A percentile compares a stretch with the other conserved stretches of the same genome.
Evolutionary conservation across 2,329 filamentous ascomycete genomes (phyloP).

Genomic region (Claviceps arundinis): DNA sequence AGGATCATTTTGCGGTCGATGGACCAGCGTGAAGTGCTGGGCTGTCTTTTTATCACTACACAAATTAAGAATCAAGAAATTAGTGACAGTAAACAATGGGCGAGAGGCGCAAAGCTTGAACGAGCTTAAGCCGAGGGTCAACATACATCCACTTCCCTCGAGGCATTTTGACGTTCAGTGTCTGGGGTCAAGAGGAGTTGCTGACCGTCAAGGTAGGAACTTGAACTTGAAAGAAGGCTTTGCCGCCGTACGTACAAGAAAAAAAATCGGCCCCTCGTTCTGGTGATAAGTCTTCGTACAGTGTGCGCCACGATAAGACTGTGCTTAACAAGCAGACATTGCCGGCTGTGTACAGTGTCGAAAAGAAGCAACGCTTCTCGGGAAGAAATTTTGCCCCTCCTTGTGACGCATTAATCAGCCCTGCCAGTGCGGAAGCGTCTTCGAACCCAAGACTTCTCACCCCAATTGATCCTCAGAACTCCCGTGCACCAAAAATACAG

Average conservation of each 20-base stretch:
- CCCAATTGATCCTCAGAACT: not conserved
- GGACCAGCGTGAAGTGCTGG: constrained; percentile 85
- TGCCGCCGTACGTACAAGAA: not conserved
- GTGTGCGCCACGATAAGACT: constrained; percentile 16
- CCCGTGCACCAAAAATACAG: not conserved
- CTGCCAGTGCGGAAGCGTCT: not conserved
- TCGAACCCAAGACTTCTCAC: not conserved
- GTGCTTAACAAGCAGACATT: constrained; percentile 6
- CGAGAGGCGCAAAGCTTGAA: not conserved
- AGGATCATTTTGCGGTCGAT: constrained; percentile 94
- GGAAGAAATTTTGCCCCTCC: constrained; percentile 36
- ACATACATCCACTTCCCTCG: constrained; percentile 56
- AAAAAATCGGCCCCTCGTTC: constrained; percentile 17
- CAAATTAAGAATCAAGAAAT: not conserved
- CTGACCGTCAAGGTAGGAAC: constrained; percentile 3
- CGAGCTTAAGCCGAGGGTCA: too few relatives aligned
- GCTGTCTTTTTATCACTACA: constrained; percentile 72
- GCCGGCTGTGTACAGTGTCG: constrained; percentile 15
- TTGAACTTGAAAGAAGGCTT: too few relatives aligned
- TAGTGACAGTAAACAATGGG: not conserved
- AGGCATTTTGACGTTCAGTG: constrained; percentile 45
- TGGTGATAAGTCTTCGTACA: constrained; percentile 6
- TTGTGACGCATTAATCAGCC: constrained; percentile 27
- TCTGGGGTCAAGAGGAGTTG: not conserved
- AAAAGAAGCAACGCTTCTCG: constrained; percentile 6